phyloP scores from a whole-genome alignment of 1,139 yeast species.

The Protomyces arabidopsidicola region DNA sequence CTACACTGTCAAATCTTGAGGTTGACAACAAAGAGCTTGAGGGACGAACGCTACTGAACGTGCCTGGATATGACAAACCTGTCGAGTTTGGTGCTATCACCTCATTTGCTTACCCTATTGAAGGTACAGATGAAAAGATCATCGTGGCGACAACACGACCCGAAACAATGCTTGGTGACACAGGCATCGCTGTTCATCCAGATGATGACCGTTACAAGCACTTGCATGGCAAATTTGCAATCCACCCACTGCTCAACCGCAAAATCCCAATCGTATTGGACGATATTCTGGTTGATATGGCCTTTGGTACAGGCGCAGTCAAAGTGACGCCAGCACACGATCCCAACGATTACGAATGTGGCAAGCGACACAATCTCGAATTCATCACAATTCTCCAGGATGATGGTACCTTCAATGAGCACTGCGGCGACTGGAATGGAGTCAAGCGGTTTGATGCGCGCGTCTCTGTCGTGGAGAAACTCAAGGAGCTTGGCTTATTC shows the following conservation, averaged over 20 bases:
- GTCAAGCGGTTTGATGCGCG: slow-evolving; percentile 94
- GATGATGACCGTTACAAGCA: slow-evolving; percentile 88
- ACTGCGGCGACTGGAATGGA: slow-evolving; percentile 91
- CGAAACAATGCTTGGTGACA: slow-evolving; percentile 95
- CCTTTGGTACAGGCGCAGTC: slow-evolving; percentile 99
- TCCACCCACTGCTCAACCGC: slow-evolving; percentile 86
- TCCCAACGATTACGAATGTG: slow-evolving; percentile 91
- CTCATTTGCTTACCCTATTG: slow-evolving; percentile 85
- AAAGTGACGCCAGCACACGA: slow-evolving; percentile 98
- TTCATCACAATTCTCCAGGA: slow-evolving; percentile 87
- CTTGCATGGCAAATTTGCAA: slow-evolving; percentile 85
- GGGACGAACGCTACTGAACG: slow-evolving; percentile 72
- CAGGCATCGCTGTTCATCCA: slow-evolving; percentile 96
- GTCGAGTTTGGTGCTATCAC: slow-evolving; percentile 96
- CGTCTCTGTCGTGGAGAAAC: slow-evolving; percentile 69
- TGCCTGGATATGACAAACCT: slow-evolving; percentile 79
- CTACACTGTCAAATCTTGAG: slow-evolving; percentile 93
- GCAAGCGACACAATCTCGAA: slow-evolving; percentile 87
- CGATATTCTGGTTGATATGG: slow-evolving; percentile 95
- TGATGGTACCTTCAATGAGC: slow-evolving; percentile 82
- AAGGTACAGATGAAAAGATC: slow-evolving; percentile 78
- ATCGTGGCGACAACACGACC: slow-evolving; percentile 98
- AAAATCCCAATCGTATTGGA: slow-evolving; percentile 84
- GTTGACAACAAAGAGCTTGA: slow-evolving; percentile 86
- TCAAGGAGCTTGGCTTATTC: slow-evolving; percentile 68